These are phyloP conservation scores for Candida stauntonica DNA, from an alignment of 805 yeast genomes.

Conservation along the genomic window DNA sequence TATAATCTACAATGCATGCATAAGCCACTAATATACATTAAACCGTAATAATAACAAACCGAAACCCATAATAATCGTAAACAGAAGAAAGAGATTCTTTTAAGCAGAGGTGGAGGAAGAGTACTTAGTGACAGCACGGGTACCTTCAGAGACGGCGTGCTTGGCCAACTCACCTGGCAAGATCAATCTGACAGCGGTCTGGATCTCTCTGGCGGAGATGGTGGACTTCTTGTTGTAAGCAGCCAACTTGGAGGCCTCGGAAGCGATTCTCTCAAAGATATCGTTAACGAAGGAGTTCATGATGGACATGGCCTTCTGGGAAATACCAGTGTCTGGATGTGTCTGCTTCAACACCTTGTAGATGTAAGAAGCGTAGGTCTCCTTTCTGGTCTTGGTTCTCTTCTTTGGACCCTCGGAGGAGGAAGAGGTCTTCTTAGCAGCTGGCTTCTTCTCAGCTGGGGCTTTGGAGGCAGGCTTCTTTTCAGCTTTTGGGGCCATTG, in stretches of 20 bases:
- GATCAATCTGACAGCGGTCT: slow-evolving; percentile 97
- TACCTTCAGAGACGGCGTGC: slow-evolving; percentile 99
- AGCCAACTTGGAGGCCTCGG: slow-evolving; percentile 97
- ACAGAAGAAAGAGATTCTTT: slow-evolving; percentile 12
- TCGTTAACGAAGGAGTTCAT: slow-evolving; percentile 98
- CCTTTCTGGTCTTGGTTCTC: slow-evolving; percentile 96
- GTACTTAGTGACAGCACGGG: slow-evolving; percentile 97
- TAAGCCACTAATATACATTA: slow-evolving; percentile 16
- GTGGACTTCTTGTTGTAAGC: slow-evolving; percentile 99
- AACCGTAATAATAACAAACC: slow-evolving; percentile 11
- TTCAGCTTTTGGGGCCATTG: slow-evolving; percentile 66
- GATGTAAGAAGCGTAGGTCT: slow-evolving; percentile 95
- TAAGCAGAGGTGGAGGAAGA: slow-evolving; percentile 58
- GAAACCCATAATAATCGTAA: slow-evolving; percentile 13
- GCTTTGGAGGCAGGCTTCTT: slow-evolving; percentile 78
- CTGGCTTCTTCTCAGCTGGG: slow-evolving; percentile 95
- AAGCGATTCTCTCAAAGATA: slow-evolving; percentile 96
- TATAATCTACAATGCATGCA: background rate
- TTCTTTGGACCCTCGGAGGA: slow-evolving; percentile 78
- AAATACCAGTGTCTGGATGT: slow-evolving; percentile 99
- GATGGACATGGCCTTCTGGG: slow-evolving; percentile 97
- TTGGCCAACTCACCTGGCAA: slow-evolving; percentile 98
- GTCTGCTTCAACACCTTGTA: slow-evolving; percentile 98
- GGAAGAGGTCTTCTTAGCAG: slow-evolving; percentile 79
- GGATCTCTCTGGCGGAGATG: slow-evolving; percentile 97